Evolutionary conservation across 2,329 filamentous ascomycete species (phyloP), one percentile per base, ranked within the genome.

Genomic region (Chaetomium globosum): DNA sequence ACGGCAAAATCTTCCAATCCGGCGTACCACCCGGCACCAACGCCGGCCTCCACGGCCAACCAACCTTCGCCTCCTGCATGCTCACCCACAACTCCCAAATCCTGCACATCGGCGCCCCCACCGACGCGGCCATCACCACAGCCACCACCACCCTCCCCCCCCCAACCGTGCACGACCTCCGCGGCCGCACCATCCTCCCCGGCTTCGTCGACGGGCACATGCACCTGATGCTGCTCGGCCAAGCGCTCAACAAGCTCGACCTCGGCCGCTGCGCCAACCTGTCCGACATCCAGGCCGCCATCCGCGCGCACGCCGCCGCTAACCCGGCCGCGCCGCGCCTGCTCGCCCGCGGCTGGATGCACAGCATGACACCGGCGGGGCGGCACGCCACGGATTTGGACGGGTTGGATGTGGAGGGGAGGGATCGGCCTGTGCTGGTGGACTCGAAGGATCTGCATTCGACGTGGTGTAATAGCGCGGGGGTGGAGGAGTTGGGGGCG

Each of bases 141-240:
- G 75, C 75, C 43, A 73, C 73, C 52, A 70, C 70, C 13, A 23
- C 53, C 33, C 33, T 62, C 33, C 33, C 63, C 0, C 58, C 63
- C 1, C 71, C 74, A 23, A 12, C 9, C 9, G 33, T 36, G 33
- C 74, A 74, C 59, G 71, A 82, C 69, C 71, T 83, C 23, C 67
- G 68, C 13, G 77, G 78, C 43, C 75, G 70, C 57, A 77, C 79
- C 9, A 76, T 86, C 7, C 74, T 86, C 1, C 83, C 84, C 0
- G 82, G 83, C 6, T 86, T 86, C 71, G 79, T 86, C 58, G 84
- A 87, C 68, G 83, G 82, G 0, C 84, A 87, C 70, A 83, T 85
- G 77, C 84, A 87, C 72, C 77, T 86, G 13, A 77, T 86, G 51
- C 78, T 84, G 55, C 79, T 86, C 30, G 84, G 84, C 2, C 81